These are phyloP conservation scores for Moniliophthora roreri DNA, from an alignment of 1,284 basidiomycete genomes.

Conservation along the genomic window DNA sequence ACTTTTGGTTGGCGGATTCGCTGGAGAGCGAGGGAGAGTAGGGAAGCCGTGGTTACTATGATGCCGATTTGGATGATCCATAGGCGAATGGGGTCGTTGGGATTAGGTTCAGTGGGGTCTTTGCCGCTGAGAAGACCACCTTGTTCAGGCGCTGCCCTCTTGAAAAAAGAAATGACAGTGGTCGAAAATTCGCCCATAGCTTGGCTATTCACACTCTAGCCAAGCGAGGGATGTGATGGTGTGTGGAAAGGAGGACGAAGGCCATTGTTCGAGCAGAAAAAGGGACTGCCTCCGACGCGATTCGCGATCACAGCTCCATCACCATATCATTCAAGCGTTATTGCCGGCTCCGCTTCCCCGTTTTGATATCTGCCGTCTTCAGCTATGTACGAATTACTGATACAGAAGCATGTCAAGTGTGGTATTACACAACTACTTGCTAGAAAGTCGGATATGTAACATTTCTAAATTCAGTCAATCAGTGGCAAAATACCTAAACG, in stretches of 20 bases:
- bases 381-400: too few species aligned
- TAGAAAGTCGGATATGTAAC: too few species aligned
- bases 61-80: slow-evolving; percentile 92
- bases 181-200: slow-evolving; percentile 35
- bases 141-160: slow-evolving; percentile 45
- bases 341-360: too few species aligned
- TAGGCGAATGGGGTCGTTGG: slow-evolving; percentile 75
- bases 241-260: not conserved
- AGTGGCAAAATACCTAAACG: too few species aligned
- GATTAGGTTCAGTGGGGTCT: slow-evolving; percentile 68
- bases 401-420: too few species aligned
- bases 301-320: too few species aligned
- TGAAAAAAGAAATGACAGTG: slow-evolving; percentile 34
- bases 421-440: too few species aligned
- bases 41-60: slow-evolving; percentile 79
- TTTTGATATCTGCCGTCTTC: too few species aligned
- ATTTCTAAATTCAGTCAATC: too few species aligned
- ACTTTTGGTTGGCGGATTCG: slow-evolving; percentile 83
- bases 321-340: too few species aligned
- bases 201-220: not conserved
- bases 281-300: too few species aligned
- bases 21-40: slow-evolving; percentile 69
- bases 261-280: too few species aligned
- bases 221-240: not conserved
- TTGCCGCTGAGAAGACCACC: slow-evolving; percentile 72